Base-by-base conservation (phyloP, 192 early-diverging fungal genomes). In the Rhizophagus sp. region DNA sequence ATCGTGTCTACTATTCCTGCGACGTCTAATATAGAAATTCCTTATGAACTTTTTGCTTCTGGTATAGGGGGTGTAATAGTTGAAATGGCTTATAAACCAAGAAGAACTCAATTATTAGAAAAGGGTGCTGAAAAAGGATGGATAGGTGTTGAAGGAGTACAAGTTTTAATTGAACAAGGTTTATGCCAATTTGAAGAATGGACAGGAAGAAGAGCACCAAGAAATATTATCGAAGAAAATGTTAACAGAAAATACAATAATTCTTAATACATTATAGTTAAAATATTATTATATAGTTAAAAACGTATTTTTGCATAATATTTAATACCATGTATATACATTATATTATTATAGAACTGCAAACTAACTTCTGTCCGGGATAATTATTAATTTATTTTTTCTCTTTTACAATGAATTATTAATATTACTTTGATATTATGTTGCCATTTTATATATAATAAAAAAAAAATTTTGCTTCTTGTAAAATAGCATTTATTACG, bases 71-170 rank as follows among this genome's bases (percentile, higher is more conserved):
- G 97, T 6, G 90, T 98, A 11, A 91, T 95, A 3, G 88, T 97
- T 30, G 98, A 99, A 71, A 92, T 98, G 95, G 97, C 97, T 24
- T 98, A 98, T 84, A 92, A 94, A 66, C 96, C 98, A 61, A 84
- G 92, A 11, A 86, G 92, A 69, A 99, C 98, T 1, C 88, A 90
- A n/a, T 85, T 98, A 66, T 74, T 99, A 33, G 78, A 85, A 79
- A 87, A 91, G 77, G 90, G 94, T 12, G 85, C 84, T 1, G 79
- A 83, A 9, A 84, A 89, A 63, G 88, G 88, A 4, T 93, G 92
- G 94, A 82, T 79, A 6, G 87, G 88, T 13, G 91, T 96, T 5
- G 92, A 94, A 83, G 98, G 98, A 44, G 89, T 97, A 47, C 90
- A 95, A 70, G 90, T 99, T 0, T 87, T 99, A 80, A 88, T 96